phyloP scores from a whole-genome alignment of 805 yeast genomes.

The Wickerhamomyces tratensis region DNA sequence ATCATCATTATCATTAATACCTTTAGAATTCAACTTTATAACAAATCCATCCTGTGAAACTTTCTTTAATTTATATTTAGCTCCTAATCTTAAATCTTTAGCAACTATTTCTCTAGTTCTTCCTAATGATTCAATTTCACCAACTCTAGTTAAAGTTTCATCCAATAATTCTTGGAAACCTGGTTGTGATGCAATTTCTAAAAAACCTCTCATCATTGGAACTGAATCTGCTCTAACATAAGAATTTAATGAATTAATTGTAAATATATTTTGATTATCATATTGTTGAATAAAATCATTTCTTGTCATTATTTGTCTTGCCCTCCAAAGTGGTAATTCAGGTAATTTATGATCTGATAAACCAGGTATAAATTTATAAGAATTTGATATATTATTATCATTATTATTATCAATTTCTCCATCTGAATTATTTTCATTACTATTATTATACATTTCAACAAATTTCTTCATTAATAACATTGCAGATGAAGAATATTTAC shows the following conservation, averaged over 20 bases:
- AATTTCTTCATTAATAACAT: slow-evolving; percentile 63
- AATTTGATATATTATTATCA: neutral
- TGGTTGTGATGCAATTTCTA: slow-evolving; percentile 64
- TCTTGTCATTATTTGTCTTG: slow-evolving; percentile 78
- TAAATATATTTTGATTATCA: slow-evolving; percentile 70
- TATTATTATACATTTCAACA: slow-evolving; percentile 50
- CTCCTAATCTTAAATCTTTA: slow-evolving; percentile 55
- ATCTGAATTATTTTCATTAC: slow-evolving; percentile 7
- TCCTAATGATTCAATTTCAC: slow-evolving; percentile 67
- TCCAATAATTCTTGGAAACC: slow-evolving; percentile 59
- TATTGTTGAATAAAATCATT: slow-evolving; percentile 69
- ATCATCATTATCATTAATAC: slow-evolving; percentile 8
- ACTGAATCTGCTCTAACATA: slow-evolving; percentile 73
- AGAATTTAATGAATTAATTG: slow-evolving; percentile 58
- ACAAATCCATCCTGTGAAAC: slow-evolving; percentile 1
- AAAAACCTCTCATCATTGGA: slow-evolving; percentile 86
- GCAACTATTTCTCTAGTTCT: slow-evolving; percentile 69
- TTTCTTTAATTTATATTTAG: slow-evolving; percentile 26
- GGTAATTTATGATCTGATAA: slow-evolving; percentile 47
- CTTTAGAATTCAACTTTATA: neutral
- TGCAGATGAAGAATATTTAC: slow-evolving; percentile 66
- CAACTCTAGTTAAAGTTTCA: slow-evolving; percentile 58
- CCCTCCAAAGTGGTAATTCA: slow-evolving; percentile 72
- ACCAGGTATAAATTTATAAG: neutral
- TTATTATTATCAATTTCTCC: slow-evolving; percentile 11